Percentiles rank a stretch among this genome's conserved stretches.
Evolutionary conservation across 805 yeast species (phyloP).

Genomic region (Starmerella scarabaei): DNA sequence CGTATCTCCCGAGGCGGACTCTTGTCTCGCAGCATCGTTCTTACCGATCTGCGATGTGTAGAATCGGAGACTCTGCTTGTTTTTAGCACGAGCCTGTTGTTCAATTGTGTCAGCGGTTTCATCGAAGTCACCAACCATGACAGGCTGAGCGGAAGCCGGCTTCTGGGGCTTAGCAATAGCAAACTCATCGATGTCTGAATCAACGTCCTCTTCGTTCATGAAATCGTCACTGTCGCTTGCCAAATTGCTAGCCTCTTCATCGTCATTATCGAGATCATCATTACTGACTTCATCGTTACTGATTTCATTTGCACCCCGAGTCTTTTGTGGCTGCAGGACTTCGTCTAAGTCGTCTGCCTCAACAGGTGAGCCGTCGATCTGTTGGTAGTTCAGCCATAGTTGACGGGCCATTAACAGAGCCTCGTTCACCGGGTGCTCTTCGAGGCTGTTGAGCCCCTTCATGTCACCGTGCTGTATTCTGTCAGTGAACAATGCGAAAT

Average conservation of each 20-base stretch:
- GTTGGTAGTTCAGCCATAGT: slow-evolving; percentile 74
- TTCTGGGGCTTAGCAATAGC: slow-evolving; percentile 11
- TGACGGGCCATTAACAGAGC: slow-evolving; percentile 69
- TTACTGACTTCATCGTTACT: background rate
- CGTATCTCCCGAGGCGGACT: slow-evolving; percentile 51
- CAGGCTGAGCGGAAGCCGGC: slow-evolving; percentile 4
- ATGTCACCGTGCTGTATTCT: slow-evolving; percentile 41
- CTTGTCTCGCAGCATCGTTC: slow-evolving; percentile 27
- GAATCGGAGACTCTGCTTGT: slow-evolving; percentile 77
- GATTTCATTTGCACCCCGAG: background rate
- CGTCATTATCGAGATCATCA: slow-evolving; percentile 3
- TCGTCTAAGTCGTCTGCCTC: too few species aligned
- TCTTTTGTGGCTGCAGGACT: background rate
- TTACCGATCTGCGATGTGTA: slow-evolving; percentile 95
- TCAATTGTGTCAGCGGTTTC: slow-evolving; percentile 74
- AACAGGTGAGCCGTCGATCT: slow-evolving; percentile 26
- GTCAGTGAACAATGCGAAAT: slow-evolving; percentile 60
- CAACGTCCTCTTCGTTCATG: background rate
- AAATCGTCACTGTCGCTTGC: background rate
- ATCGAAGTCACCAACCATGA: slow-evolving; percentile 40
- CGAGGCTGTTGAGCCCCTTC: slow-evolving; percentile 36
- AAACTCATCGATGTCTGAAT: slow-evolving; percentile 16
- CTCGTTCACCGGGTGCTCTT: slow-evolving; percentile 84
- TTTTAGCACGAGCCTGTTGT: slow-evolving; percentile 41
- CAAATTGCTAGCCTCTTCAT: background rate